phyloP scores from a whole-genome alignment of 2,329 filamentous ascomycete species.

The Colletotrichum navitas region DNA sequence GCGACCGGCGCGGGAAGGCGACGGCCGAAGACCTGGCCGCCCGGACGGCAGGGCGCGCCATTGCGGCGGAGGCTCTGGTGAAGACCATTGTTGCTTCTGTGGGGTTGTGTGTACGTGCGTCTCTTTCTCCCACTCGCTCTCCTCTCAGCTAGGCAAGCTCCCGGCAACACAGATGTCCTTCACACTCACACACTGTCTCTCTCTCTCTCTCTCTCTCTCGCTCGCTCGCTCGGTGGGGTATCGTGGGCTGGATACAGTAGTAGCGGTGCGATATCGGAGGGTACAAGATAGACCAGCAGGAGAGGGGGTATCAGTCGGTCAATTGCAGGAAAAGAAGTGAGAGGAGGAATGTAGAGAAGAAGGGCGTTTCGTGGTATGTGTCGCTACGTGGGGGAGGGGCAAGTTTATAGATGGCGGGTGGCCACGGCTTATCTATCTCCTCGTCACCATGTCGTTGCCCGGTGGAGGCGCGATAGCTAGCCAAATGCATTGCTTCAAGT shows the following conservation, averaged over 20 bases:
- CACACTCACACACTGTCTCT: not conserved
- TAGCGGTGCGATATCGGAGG: slow-evolving; percentile 32
- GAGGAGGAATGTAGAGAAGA: not conserved
- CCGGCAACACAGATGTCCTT: not conserved
- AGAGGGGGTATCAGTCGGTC: slow-evolving; percentile 19
- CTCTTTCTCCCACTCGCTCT: not conserved
- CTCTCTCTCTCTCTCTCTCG: not conserved
- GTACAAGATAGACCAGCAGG: not conserved
- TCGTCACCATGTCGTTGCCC: not conserved
- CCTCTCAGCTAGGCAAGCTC: not conserved
- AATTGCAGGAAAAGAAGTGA: slow-evolving; percentile 15
- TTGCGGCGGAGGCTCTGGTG: slow-evolving; percentile 31
- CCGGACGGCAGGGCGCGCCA: slow-evolving; percentile 38
- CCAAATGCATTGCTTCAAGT: slow-evolving; percentile 4
- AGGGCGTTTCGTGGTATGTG: not conserved
- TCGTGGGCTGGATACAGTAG: not conserved
- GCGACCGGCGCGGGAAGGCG: slow-evolving; percentile 23
- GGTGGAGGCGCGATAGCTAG: slow-evolving; percentile 20
- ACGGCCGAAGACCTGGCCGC: slow-evolving; percentile 24
- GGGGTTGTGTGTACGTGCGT: not conserved
- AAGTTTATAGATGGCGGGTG: slow-evolving; percentile 42
- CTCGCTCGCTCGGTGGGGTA: not conserved
- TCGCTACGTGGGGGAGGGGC: slow-evolving; percentile 25
- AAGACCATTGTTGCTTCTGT: slow-evolving; percentile 33
- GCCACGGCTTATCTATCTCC: slow-evolving; percentile 39